Base-by-base conservation (phyloP, 495 filamentous ascomycete genomes). In the Aspergillus hancockii region DNA sequence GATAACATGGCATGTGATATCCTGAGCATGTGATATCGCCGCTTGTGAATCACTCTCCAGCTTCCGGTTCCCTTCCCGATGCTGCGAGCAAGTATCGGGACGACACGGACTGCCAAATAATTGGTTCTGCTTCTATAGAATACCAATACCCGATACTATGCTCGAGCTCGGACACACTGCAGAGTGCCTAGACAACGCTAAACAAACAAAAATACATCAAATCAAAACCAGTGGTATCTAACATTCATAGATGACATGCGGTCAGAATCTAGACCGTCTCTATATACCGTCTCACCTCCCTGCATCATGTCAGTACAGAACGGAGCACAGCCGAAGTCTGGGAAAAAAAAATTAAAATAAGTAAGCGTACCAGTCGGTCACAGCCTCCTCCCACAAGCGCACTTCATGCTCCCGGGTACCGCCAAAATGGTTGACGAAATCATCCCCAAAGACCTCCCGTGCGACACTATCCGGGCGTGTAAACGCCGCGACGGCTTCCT, bases 401-500 rank as follows among this genome's bases (percentile, higher is more conserved):
- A 92, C 81, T 72, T 98, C 94, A 73, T 98, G 93, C 65, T 93
- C 90, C 58, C 94, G 85, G 22, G 94, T 97, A 8, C 94, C 94
- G 4, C 88, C 90, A 79, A 85, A 98, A 69, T 98, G 95, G 4
- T 97, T 92, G 8, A 98, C 93, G 72, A 98, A 98, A 10, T 88
- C 90, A 72, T 98, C 87, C 0, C 95, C 95, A 71, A 98, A 91
- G 0, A 93, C 90, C 70, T 97, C 90, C 51, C 94, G 79, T 40
- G 94, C 94, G 14, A 97, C 80, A 70, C 93, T 97, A 13, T 83
- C 90, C 51, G 82, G 79, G 25, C 83, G 76, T 73, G 78, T 86
- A 67, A 98, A 96, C 45, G 81, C 79, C 43, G 83, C 83, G 0
- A 86, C 92, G 0, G 92, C 94, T 67, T 97, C 92, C 59, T 86